Percentiles rank a stretch among this genome's conserved stretches.
Conservation (phyloP, 2,329 filamentous ascomycete species). For the Cryoendolithus antarcticus region DNA sequence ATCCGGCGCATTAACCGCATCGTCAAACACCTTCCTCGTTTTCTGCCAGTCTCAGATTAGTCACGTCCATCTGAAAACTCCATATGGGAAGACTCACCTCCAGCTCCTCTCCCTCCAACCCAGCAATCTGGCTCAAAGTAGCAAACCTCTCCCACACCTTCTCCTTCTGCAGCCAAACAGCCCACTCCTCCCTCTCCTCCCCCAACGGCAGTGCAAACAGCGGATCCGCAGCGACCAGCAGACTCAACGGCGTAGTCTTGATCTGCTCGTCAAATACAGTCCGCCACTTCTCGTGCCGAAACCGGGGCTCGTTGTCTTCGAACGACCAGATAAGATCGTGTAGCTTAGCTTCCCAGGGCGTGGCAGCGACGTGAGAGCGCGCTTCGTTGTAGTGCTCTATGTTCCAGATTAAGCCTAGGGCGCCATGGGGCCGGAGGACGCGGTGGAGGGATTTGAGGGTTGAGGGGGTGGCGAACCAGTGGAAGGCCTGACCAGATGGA, state of each 20-base stretch:
- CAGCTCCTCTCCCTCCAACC: slow-evolving; percentile 40
- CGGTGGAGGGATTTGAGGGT: slow-evolving; percentile 55
- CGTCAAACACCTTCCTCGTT: slow-evolving; percentile 40
- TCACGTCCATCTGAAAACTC: neutral
- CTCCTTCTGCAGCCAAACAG: slow-evolving; percentile 45
- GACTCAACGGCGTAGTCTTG: slow-evolving; percentile 36
- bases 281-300: slow-evolving; percentile 54
- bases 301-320: slow-evolving; percentile 50
- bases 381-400: slow-evolving; percentile 46
- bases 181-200: slow-evolving; percentile 45
- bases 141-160: slow-evolving; percentile 51
- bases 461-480: slow-evolving; percentile 54
- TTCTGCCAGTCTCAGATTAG: slow-evolving; percentile 26
- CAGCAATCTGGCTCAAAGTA: slow-evolving; percentile 57
- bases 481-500: slow-evolving; percentile 23
- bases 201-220: slow-evolving; percentile 52
- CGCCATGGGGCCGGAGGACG: slow-evolving; percentile 47
- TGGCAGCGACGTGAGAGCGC: slow-evolving; percentile 40
- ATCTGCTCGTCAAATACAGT: slow-evolving; percentile 51
- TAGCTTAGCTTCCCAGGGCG: slow-evolving; percentile 49
- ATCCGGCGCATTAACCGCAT: slow-evolving; percentile 40
- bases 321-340: slow-evolving; percentile 40
- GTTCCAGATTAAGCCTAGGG: slow-evolving; percentile 58
- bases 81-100: slow-evolving; percentile 19
- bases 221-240: slow-evolving; percentile 29